Base-by-base conservation (phyloP, 768 basidiomycete genomes). In the Phaeolepiota aurea region DNA sequence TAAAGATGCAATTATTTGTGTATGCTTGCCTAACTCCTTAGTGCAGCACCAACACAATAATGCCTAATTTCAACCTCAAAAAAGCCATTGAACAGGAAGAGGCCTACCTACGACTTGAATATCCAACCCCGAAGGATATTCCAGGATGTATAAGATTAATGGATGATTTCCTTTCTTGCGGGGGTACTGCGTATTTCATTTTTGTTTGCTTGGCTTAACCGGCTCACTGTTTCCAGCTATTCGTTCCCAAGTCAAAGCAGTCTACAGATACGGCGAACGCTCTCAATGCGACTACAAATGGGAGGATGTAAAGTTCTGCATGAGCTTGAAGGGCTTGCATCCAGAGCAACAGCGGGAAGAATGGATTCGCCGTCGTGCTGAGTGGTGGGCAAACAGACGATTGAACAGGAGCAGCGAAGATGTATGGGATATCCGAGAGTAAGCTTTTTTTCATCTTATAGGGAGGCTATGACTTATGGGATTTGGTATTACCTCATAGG, bases 241-340 rank as follows among this genome's bases (percentile, higher is more conserved):
- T 22, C 77, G 79, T 28, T 73, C 77, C 14, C 94, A 97, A 60
- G 58, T 91, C 37, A 84, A 82, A 51, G 82, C 84, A 2, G 62
- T 97, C 40, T 98, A 98, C 61, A 77, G 94, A 54, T 79, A 83
- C 49, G 94, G 94, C 4, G 63, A 76, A 43, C 73, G 79, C 42
- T 67, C 75, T 0, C 74, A 79, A 41, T 97, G 93, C 61, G 67
- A 65, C 0, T 68, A 71, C 33, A 92, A 94, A 57, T 72, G 82
- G 55, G 82, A 89, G 43, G 92, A 94, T 52, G 93, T 94, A 73
- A 96, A 96, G 62, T 94, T 87, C 61, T 99, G 94, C 63, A 66
- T 94, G 67, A 82, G 79, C 45, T 64, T 85, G 45, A 94, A 91
- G 61, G 69, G 76, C 10, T 65, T 87, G 59, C 73, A 82, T 39